phyloP scores from a whole-genome alignment of 176 grass and related monocot species.

The Musa acuminata region DNA sequence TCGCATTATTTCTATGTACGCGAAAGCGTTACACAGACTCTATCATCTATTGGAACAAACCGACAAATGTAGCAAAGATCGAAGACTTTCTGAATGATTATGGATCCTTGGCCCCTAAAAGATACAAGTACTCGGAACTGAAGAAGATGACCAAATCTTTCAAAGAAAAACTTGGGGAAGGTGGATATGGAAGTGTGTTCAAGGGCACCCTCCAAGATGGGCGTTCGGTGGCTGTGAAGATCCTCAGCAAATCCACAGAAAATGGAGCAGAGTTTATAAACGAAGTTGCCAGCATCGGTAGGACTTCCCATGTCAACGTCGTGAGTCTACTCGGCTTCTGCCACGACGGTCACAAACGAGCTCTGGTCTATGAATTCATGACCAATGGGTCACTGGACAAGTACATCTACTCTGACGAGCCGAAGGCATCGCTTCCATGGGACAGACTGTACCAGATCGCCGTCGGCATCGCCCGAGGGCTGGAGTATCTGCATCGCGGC shows the following conservation, averaged over 20 bases:
- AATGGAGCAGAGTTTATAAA: too few species aligned
- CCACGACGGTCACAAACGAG: conserved; percentile 4
- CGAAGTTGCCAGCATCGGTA: conserved; percentile 12
- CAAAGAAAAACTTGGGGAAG: conserved; percentile 36
- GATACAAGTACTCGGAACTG: conserved; percentile 37
- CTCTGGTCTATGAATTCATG: conserved; percentile 63
- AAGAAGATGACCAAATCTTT: conserved; percentile 48
- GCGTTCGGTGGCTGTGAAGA: too few species aligned
- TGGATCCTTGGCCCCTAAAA: conserved; percentile 29
- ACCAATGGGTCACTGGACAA: conserved; percentile 47
- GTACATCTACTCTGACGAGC: conserved; percentile 41
- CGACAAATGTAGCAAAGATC: conserved; percentile 11
- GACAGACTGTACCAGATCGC: too few species aligned
- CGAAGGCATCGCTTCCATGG: conserved; percentile 16
- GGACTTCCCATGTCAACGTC: conserved; percentile 14
- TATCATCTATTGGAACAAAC: neutral
- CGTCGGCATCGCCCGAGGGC: too few species aligned
- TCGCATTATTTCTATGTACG: neutral
- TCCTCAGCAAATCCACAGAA: too few species aligned
- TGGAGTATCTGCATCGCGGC: too few species aligned
- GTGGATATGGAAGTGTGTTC: too few species aligned
- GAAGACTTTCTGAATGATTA: conserved; percentile 33
- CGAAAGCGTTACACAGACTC: neutral
- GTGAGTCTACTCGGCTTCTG: conserved; percentile 4
- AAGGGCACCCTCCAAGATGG: too few species aligned